phyloP scores from a whole-genome alignment of 768 basidiomycete species.

The Mycena galopus region DNA sequence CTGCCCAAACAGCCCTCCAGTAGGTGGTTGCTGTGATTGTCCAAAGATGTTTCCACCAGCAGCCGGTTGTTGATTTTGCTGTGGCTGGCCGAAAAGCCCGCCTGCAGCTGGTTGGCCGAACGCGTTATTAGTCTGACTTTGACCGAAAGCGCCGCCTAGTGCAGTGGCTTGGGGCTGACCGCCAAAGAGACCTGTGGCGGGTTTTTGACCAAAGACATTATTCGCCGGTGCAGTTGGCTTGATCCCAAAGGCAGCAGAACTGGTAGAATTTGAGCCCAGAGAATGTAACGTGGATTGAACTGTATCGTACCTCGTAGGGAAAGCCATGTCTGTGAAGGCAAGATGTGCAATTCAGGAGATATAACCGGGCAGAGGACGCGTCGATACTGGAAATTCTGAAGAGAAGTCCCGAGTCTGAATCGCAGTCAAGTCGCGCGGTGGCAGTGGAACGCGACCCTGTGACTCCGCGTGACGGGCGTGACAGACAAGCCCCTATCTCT shows the following conservation, averaged over 20 bases:
- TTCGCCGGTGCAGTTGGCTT: slow-evolving; percentile 48
- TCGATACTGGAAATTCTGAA: no score
- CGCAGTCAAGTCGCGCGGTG: no score
- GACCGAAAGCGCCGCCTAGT: slow-evolving; percentile 37
- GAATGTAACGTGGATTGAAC: not conserved
- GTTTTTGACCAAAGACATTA: slow-evolving; percentile 48
- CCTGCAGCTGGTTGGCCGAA: slow-evolving; percentile 29
- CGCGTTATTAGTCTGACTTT: slow-evolving; percentile 28
- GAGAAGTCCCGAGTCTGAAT: no score
- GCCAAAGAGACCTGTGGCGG: slow-evolving; percentile 56
- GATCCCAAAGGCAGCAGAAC: slow-evolving; percentile 54
- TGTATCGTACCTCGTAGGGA: slow-evolving; percentile 28
- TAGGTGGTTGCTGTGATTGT: slow-evolving; percentile 39
- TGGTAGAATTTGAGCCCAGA: not conserved
- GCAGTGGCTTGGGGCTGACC: slow-evolving; percentile 41
- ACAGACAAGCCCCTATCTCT: no score
- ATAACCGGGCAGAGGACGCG: not conserved
- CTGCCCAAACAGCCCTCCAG: slow-evolving; percentile 49
- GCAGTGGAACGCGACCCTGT: no score
- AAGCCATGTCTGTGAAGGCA: slow-evolving; percentile 26
- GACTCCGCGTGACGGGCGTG: no score
- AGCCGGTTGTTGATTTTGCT: slow-evolving; percentile 42
- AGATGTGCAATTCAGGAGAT: not conserved
- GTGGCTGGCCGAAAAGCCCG: slow-evolving; percentile 45
- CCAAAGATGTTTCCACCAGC: slow-evolving; percentile 55